phyloP scores from a whole-genome alignment of 129 eudicot genomes.

The Ambrosia artemisiifolia region DNA sequence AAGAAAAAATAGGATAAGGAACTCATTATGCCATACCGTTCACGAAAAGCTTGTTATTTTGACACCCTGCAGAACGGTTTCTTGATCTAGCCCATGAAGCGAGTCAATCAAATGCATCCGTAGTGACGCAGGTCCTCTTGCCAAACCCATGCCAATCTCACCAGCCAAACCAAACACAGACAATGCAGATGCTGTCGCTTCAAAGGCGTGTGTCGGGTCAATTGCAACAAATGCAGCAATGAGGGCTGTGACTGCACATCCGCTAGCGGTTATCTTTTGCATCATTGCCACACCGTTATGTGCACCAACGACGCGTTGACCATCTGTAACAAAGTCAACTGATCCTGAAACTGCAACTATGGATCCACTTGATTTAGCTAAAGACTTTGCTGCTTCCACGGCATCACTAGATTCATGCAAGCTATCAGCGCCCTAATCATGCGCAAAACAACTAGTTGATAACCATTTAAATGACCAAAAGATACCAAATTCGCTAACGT shows the following conservation, averaged over 20 bases:
- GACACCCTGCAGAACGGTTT: constrained; percentile 37
- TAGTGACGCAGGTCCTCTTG: constrained; percentile 84
- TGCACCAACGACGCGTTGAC: constrained; percentile 57
- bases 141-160: constrained; percentile 60
- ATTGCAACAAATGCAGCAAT: constrained; percentile 86
- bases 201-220: constrained; percentile 59
- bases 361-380: constrained; percentile 62
- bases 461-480: neutral
- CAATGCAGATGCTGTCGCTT: constrained; percentile 75
- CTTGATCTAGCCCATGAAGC: constrained; percentile 65
- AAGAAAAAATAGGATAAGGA: neutral
- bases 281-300: constrained; percentile 80
- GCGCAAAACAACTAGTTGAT: constrained; percentile 5
- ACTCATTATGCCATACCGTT: neutral
- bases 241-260: constrained; percentile 89
- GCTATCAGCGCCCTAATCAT: constrained; percentile 74
- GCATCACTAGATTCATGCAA: constrained; percentile 79
- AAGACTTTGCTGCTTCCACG: constrained; percentile 71
- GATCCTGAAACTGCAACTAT: constrained; percentile 86
- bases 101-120: constrained; percentile 76
- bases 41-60: constrained; percentile 39
- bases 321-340: constrained; percentile 83
- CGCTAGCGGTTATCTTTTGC: constrained; percentile 89
- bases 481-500: neutral
- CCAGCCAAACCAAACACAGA: constrained; percentile 73